Evolutionary conservation across 2,329 filamentous ascomycete genomes (phyloP).

Genomic region (Penicillium occitanis): DNA sequence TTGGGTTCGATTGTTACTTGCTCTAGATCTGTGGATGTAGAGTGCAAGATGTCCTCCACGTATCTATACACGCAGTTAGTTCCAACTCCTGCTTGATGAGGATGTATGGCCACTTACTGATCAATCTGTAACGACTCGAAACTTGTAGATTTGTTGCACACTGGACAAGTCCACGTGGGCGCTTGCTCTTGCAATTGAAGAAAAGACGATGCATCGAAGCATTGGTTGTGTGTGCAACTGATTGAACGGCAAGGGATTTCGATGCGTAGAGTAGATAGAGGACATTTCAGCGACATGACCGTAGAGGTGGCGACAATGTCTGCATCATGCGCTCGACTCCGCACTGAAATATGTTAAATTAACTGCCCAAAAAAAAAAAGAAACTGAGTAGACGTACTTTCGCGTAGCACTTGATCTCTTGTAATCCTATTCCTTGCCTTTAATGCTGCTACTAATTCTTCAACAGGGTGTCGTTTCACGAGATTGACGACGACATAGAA

Average conservation of each 20-base stretch:
- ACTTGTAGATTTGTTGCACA: constrained; percentile 79
- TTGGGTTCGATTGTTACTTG: constrained; percentile 89
- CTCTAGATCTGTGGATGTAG: constrained; percentile 69
- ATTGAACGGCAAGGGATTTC: constrained; percentile 75
- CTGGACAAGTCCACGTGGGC: constrained; percentile 93
- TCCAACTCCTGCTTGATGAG: background rate
- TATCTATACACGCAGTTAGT: constrained; percentile 56
- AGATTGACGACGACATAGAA: constrained; percentile 72
- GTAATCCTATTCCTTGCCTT: constrained; percentile 69
- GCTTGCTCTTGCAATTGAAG: constrained; percentile 93
- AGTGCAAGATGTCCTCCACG: constrained; percentile 79
- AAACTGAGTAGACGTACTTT: constrained; percentile 61
- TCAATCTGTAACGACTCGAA: constrained; percentile 85
- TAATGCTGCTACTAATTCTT: constrained; percentile 68
- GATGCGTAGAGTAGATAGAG: constrained; percentile 81
- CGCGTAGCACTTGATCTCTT: constrained; percentile 76
- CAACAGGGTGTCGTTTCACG: constrained; percentile 70
- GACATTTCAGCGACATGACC: constrained; percentile 88
- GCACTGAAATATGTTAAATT: constrained; percentile 57
- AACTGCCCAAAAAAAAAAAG: background rate
- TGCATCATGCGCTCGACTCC: constrained; percentile 75
- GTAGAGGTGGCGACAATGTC: constrained; percentile 88
- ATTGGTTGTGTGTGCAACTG: constrained; percentile 84
- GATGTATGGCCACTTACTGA: constrained; percentile 58
- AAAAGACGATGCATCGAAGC: constrained; percentile 91